These are phyloP conservation scores for Lactarius pseudohatsudake DNA, from an alignment of 768 basidiomycete species.

Conservation along the genomic window DNA sequence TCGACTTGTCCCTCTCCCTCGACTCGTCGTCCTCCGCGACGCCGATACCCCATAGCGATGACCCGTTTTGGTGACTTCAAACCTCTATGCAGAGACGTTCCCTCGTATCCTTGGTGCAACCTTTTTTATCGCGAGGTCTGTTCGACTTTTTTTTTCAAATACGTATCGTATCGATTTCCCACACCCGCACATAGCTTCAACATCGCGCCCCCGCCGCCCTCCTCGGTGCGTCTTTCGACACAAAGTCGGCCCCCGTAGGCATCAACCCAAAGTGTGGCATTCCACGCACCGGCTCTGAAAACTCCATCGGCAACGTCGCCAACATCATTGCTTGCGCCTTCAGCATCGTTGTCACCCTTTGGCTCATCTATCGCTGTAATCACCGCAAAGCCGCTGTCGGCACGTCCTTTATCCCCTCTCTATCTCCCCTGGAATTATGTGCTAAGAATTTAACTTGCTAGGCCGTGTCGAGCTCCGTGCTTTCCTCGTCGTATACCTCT, in stretches of 20 bases:
- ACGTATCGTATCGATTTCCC: constrained; percentile 1
- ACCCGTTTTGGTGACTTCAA: constrained; percentile 72
- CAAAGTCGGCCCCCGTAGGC: constrained; percentile 70
- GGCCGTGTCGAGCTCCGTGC: constrained; percentile 70
- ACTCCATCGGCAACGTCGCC: constrained; percentile 78
- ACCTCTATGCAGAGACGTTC: constrained; percentile 62
- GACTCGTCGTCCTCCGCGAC: constrained; percentile 10
- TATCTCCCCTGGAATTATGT: background rate
- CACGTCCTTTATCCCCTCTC: constrained; percentile 24
- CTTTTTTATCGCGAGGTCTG: constrained; percentile 87
- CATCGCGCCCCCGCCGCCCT: constrained; percentile 37
- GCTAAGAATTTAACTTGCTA: constrained; percentile 34
- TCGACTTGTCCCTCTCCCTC: background rate
- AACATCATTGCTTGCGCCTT: constrained; percentile 82
- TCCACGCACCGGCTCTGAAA: constrained; percentile 53
- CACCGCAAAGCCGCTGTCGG: constrained; percentile 89
- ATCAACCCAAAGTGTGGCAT: constrained; percentile 83
- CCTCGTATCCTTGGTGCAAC: constrained; percentile 91
- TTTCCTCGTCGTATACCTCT: constrained; percentile 63
- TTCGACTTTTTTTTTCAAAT: constrained; percentile 22
- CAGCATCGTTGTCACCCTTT: constrained; percentile 58
- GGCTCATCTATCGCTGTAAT: constrained; percentile 56
- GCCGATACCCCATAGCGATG: constrained; percentile 37
- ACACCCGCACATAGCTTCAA: constrained; percentile 33
- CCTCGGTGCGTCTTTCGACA: constrained; percentile 44